Base-by-base conservation (phyloP, 164 flowering plant species). In the Kingdonia uniflora region DNA sequence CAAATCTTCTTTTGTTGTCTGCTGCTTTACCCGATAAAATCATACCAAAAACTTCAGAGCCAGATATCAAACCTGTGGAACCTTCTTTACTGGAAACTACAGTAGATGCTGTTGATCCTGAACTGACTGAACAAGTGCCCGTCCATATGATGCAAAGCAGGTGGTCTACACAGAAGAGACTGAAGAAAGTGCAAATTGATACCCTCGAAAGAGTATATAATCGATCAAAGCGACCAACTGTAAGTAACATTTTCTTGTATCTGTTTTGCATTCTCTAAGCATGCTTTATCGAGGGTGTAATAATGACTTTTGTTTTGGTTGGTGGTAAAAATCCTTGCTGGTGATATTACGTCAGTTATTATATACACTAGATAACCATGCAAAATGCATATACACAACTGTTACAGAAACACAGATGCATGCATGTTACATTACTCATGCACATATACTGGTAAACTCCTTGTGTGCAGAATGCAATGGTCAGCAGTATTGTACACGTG, bases 221-320 rank as follows among this genome's bases (percentile, higher is more conserved):
- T 43, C 85, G 84, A 65, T 57, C 88, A 24, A 87, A 79, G 68
- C 82, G 96, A 16, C 97, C 99, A 14, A 89, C 96, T 60, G 99
- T 94, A 74, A 86, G 99, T 76, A 16, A 45, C 40, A 1, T 25
- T 49, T n/a, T 59, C 33, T 48, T 52, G 7, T 42, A 51, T 23
- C 15, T 24, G 49, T 17, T 19, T 51, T 4, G 20, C 37, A 25
- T 44, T 13, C 45, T 45, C 10, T 20, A 43, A 43, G n/a, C n/a
- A n/a, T n/a, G n/a, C n/a, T n/a, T n/a, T n/a, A n/a, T n/a, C n/a
- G n/a, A n/a, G n/a, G n/a, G n/a, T n/a, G n/a, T n/a, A n/a, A n/a
- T n/a, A n/a, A n/a, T n/a, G n/a, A n/a, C n/a, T n/a, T n/a, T n/a
- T n/a, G n/a, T n/a, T n/a, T n/a, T n/a, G n/a, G n/a, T n/a, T n/a